Conservation (phyloP, 2,329 filamentous ascomycete species). For the Fusarium beomiforme region DNA sequence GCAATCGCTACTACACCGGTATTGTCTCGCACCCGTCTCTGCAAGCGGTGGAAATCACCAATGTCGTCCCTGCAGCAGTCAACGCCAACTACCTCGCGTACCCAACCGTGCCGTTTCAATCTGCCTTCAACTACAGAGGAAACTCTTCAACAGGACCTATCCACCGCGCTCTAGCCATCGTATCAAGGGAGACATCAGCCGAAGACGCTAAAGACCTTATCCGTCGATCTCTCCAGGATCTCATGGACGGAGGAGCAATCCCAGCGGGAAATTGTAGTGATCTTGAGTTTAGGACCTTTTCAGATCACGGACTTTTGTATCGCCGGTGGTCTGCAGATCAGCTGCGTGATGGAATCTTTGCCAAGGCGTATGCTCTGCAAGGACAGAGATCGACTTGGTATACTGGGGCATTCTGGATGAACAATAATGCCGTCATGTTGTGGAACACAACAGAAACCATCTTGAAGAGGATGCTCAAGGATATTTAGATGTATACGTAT, state of each 20-base stretch:
- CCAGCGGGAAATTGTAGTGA: not conserved
- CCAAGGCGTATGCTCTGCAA: not conserved
- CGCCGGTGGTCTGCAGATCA: not conserved
- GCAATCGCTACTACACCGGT: not conserved
- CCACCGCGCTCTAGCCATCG: not conserved
- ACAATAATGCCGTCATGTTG: not conserved
- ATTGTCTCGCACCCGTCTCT: not conserved
- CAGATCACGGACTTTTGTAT: not conserved
- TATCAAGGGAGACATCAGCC: not conserved
- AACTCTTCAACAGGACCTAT: not conserved
- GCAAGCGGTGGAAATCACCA: not conserved
- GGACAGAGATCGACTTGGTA: not conserved
- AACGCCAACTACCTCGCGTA: not conserved
- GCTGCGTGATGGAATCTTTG: not conserved
- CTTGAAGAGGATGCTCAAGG: not conserved
- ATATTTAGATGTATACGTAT: accelerated
- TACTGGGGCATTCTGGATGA: not conserved
- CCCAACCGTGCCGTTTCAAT: not conserved
- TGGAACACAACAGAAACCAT: not conserved
- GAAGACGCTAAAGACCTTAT: not conserved
- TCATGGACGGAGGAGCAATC: not conserved
- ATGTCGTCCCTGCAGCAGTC: not conserved
- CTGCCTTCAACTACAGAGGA: not conserved
- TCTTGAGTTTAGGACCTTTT: not conserved
- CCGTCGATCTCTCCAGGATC: not conserved